Evolutionary conservation across 805 yeast genomes (phyloP), one percentile per base, ranked within the genome.

Genomic region (Spathaspora sp.): DNA sequence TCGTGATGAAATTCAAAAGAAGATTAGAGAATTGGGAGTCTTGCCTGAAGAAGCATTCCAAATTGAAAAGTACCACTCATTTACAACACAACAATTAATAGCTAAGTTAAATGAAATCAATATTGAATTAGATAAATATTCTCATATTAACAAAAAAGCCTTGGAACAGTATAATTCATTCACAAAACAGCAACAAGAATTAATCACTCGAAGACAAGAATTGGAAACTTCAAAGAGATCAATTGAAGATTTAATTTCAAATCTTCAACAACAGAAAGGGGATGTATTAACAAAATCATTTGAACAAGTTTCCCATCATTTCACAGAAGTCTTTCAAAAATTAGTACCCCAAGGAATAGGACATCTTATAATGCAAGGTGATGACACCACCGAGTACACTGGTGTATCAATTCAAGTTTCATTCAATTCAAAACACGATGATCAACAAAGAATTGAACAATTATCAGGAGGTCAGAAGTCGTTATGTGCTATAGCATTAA

Each of bases 391-490:
- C 16, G 80, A 81, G 49, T 89, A 87, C 64, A 73, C 76, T 10
- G 98, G 98, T 20, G 90, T 93, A 2, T 81, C 96, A 0, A 89
- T 94, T 50, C 77, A 86, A 9, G 97, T 92, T 2, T 89, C 97
- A 0, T 93, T 93, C 76, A 93, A 90, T 64, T 86, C 96, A 9
- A 85, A 85, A 62, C 77, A 79, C 26, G 87, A 92, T 62, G 97
- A 91, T 58, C 97, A 89, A 65, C 87, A 86, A 54, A 78, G 88
- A 55, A 86, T 93, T 51, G 96, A 90, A 64, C 97, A 92, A 64
- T 75, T 94, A 16, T 89, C 97, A 1, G 99, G 99, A 42, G 99
- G 99, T 10, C 99, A 94, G 63, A 93, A 93, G 65, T 88, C 97
- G 0, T 73, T 94, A n/a, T 92, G 98, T 74, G 98, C 99, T 0